Conservation (phyloP, 306 rosid species). For the Amphicarpaea edgeworthii region DNA sequence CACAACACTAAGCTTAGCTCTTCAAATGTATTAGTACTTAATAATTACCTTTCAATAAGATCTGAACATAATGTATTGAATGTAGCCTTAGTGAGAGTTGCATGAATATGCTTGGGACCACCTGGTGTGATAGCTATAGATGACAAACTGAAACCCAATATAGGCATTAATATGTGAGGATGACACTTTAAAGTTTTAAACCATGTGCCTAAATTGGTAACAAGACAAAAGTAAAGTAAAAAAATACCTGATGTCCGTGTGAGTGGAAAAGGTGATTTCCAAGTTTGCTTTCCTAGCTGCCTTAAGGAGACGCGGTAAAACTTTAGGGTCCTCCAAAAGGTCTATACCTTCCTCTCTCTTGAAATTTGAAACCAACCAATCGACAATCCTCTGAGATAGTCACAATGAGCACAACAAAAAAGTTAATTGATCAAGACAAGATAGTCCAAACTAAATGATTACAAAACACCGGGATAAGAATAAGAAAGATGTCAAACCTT, state of each 20-base stretch:
- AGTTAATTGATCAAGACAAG: too few relatives aligned
- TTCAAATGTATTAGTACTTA: too few relatives aligned
- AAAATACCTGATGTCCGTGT: slow-evolving; percentile 82
- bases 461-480: too few relatives aligned
- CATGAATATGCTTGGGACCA: slow-evolving; percentile 98
- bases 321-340: slow-evolving; percentile 91
- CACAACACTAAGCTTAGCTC: too few relatives aligned
- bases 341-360: slow-evolving; percentile 90
- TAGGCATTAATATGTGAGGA: not conserved
- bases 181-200: too few relatives aligned
- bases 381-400: slow-evolving; percentile 92
- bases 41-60: too few relatives aligned
- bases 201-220: too few relatives aligned
- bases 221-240: not conserved
- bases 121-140: slow-evolving; percentile 94
- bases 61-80: too few relatives aligned
- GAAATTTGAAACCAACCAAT: slow-evolving; percentile 81
- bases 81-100: slow-evolving; percentile 90
- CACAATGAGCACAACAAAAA: too few relatives aligned
- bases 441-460: too few relatives aligned
- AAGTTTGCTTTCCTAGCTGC: slow-evolving; percentile 96
- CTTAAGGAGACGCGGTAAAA: slow-evolving; percentile 94
- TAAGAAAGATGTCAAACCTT: too few relatives aligned
- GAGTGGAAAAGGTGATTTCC: slow-evolving; percentile 93
- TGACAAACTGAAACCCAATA: slow-evolving; percentile 70